phyloP scores from a whole-genome alignment of 306 rosid genomes.

The Rubus idaeus region DNA sequence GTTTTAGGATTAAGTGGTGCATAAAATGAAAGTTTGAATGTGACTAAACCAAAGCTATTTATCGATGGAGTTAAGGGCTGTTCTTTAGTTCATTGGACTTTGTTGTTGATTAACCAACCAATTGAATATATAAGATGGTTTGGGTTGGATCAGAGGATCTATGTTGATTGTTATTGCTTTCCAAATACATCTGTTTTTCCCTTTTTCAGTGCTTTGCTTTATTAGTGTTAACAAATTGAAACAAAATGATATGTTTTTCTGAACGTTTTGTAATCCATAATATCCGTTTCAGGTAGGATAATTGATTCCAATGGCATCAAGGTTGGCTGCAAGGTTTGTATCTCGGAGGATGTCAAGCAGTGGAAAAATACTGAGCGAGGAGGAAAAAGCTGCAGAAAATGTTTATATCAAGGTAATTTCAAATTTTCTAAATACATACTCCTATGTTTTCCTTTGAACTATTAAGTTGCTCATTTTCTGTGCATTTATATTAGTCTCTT shows the following conservation, averaged over 20 bases:
- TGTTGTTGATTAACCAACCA: not conserved
- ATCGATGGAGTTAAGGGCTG: not conserved
- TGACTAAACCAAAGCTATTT: not conserved
- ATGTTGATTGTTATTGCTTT: not conserved
- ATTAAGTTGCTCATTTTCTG: constrained; percentile 9
- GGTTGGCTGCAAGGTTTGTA: constrained; percentile 52
- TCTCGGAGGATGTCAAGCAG: constrained; percentile 69
- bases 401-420: constrained; percentile 66
- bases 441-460: constrained; percentile 1
- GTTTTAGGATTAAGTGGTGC: not conserved
- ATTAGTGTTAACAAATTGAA: not conserved
- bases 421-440: not conserved
- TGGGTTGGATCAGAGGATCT: not conserved
- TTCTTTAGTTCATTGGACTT: not conserved
- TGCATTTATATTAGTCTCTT: not conserved
- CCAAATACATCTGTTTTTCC: not conserved
- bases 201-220: not conserved
- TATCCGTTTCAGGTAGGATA: constrained; percentile 25
- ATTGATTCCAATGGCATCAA: constrained; percentile 55
- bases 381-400: constrained; percentile 80
- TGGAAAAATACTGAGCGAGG: constrained; percentile 80
- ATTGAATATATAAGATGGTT: not conserved
- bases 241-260: not conserved
- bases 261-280: not conserved
- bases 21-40: not conserved